Percentiles rank a stretch among this genome's conserved stretches.
These are phyloP conservation scores for Rhizophagus sp. DNA, from an alignment of 192 early-diverging fungal species.

Conservation along the genomic window DNA sequence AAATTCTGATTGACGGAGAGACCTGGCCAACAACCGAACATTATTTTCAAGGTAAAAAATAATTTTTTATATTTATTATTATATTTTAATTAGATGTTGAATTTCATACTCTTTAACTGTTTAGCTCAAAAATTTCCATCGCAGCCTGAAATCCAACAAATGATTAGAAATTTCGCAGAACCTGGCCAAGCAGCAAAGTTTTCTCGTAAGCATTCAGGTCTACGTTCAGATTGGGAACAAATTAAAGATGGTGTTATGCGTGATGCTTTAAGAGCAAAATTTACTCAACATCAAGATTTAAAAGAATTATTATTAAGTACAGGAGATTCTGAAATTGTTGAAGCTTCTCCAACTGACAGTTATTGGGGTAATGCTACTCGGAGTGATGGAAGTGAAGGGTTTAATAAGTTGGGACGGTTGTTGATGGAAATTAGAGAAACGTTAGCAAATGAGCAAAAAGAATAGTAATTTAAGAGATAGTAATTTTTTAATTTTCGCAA, in stretches of 20 bases:
- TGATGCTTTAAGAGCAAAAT: constrained; percentile 41
- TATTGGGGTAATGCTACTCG: constrained; percentile 35
- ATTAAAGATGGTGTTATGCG: constrained; percentile 48
- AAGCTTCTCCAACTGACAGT: constrained; percentile 37
- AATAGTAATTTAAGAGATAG: neutral
- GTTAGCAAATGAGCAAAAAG: constrained; percentile 6
- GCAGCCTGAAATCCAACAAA: constrained; percentile 22
- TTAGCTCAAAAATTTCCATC: constrained; percentile 21
- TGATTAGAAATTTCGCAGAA: constrained; percentile 24
- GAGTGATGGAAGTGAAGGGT: constrained; percentile 37
- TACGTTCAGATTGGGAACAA: constrained; percentile 47
- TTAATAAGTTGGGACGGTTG: constrained; percentile 39
- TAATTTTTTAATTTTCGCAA: too few species aligned
- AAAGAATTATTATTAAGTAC: constrained; percentile 34
- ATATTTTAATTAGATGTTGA: too few species aligned
- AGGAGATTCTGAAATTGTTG: constrained; percentile 21
- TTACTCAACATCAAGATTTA: constrained; percentile 40
- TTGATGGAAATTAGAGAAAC: constrained; percentile 34
- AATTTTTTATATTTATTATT: neutral
- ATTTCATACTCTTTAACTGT: neutral
- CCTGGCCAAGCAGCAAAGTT: constrained; percentile 44
- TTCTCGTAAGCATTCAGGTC: constrained; percentile 37
- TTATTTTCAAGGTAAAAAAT: constrained; percentile 42
- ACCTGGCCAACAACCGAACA: constrained; percentile 44
- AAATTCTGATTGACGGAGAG: constrained; percentile 33